Evolutionary conservation across 805 yeast genomes (phyloP).

Genomic region (Jamesozyma piceae): DNA sequence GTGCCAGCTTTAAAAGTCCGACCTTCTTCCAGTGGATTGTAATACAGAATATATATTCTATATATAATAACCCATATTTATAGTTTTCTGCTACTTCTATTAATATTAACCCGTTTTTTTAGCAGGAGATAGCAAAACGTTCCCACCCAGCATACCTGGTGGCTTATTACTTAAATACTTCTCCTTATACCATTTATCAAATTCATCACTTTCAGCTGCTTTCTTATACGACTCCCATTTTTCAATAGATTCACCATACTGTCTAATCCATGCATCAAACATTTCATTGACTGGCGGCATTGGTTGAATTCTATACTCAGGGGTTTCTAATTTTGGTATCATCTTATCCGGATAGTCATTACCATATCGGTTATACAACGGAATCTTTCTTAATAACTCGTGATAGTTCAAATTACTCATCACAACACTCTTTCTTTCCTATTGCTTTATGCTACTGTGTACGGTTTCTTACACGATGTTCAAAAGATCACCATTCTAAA

Average conservation of each 20-base stretch:
- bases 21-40: too few relatives aligned
- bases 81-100: too few relatives aligned
- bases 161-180: slow-evolving; percentile 23
- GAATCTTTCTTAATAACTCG: slow-evolving; percentile 13
- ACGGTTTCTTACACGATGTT: too few relatives aligned
- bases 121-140: slow-evolving; percentile 13
- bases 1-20: too few relatives aligned
- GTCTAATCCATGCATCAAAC: slow-evolving; percentile 23
- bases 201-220: slow-evolving; percentile 5
- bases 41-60: too few relatives aligned
- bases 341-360: slow-evolving; percentile 14
- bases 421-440: too few relatives aligned
- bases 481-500: too few relatives aligned
- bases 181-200: slow-evolving; percentile 21
- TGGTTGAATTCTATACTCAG: slow-evolving; percentile 13
- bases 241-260: slow-evolving; percentile 13
- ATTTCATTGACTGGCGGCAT: slow-evolving; percentile 15
- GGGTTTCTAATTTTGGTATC: slow-evolving; percentile 6
- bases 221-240: slow-evolving; percentile 11
- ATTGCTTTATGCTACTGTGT: too few relatives aligned
- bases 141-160: slow-evolving; percentile 20
- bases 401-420: slow-evolving; percentile 6
- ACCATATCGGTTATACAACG: slow-evolving; percentile 20
- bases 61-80: too few relatives aligned
- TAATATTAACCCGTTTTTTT: not conserved